Evolutionary conservation across 1,284 basidiomycete genomes (phyloP).

Genomic region (Tetrapyrgos nigripes): DNA sequence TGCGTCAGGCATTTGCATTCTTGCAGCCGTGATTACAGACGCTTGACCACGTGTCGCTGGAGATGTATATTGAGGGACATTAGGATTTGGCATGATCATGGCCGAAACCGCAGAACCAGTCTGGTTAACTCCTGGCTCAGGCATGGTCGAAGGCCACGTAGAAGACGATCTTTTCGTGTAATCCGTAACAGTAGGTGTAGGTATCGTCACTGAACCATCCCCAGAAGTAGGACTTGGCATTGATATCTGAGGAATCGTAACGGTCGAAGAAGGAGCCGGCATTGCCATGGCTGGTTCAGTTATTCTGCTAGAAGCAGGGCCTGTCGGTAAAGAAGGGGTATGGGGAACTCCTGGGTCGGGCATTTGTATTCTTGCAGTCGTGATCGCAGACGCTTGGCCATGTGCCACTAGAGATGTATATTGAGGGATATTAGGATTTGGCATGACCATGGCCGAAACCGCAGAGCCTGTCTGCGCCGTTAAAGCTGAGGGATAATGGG

Average conservation of each 20-base stretch:
- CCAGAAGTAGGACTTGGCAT: background rate
- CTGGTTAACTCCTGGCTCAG: background rate
- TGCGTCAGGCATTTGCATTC: too few species aligned
- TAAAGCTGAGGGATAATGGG: background rate
- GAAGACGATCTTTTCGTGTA: background rate
- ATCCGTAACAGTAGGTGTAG: conserved; percentile 3
- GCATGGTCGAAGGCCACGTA: conserved; percentile 6
- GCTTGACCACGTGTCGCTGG: background rate
- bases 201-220: background rate
- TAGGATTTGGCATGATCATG: background rate
- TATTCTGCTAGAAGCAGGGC: background rate
- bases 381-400: too few species aligned
- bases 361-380: background rate
- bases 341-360: background rate
- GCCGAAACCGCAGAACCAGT: background rate
- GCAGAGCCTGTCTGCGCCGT: background rate
- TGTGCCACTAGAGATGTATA: background rate
- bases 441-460: conserved; percentile 4
- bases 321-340: too few species aligned
- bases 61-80: background rate
- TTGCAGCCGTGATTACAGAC: background rate
- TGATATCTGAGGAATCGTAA: background rate
- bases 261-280: conserved; percentile 1
- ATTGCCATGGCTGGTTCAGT: conserved; percentile 2
- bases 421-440: background rate